phyloP scores from a whole-genome alignment of 768 basidiomycete genomes.

The Lactarius evosmus region DNA sequence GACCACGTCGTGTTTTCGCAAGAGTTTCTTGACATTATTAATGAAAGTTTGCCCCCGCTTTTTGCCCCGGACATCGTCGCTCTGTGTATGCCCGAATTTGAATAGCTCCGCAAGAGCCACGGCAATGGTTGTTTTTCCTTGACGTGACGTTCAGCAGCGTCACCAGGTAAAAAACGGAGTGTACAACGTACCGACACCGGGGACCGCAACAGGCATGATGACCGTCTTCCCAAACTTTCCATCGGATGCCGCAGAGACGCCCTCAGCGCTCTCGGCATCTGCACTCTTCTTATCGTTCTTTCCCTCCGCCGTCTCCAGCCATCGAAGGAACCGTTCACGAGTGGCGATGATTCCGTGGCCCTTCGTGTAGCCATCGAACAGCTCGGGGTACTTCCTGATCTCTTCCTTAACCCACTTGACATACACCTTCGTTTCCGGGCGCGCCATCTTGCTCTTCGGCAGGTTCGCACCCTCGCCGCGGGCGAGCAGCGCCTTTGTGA shows the following conservation, averaged over 20 bases:
- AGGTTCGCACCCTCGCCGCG: conserved; percentile 39
- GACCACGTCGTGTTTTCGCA: conserved; percentile 68
- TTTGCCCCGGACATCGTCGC: conserved; percentile 82
- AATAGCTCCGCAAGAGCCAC: conserved; percentile 79
- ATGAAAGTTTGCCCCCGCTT: conserved; percentile 68
- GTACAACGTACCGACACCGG: conserved; percentile 76
- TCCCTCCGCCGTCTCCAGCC: conserved; percentile 53
- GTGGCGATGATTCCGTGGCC: conserved; percentile 85
- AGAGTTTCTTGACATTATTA: conserved; percentile 61
- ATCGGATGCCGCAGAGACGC: conserved; percentile 20
- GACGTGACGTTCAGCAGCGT: neutral
- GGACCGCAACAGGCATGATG: conserved; percentile 85
- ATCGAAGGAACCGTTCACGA: conserved; percentile 73
- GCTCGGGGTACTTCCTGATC: conserved; percentile 55
- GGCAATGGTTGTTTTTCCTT: conserved; percentile 86
- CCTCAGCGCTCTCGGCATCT: conserved; percentile 36
- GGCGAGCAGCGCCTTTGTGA: conserved; percentile 73
- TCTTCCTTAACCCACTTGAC: conserved; percentile 79
- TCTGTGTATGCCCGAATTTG: conserved; percentile 87
- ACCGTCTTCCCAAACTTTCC: conserved; percentile 65
- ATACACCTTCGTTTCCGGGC: conserved; percentile 77
- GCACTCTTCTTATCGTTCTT: conserved; percentile 32
- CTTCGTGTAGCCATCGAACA: conserved; percentile 62
- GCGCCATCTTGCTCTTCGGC: conserved; percentile 64
- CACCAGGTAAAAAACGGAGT: neutral